Evolutionary conservation across 495 filamentous ascomycete species (phyloP).

Genomic region (Glarea lozoyensis): DNA sequence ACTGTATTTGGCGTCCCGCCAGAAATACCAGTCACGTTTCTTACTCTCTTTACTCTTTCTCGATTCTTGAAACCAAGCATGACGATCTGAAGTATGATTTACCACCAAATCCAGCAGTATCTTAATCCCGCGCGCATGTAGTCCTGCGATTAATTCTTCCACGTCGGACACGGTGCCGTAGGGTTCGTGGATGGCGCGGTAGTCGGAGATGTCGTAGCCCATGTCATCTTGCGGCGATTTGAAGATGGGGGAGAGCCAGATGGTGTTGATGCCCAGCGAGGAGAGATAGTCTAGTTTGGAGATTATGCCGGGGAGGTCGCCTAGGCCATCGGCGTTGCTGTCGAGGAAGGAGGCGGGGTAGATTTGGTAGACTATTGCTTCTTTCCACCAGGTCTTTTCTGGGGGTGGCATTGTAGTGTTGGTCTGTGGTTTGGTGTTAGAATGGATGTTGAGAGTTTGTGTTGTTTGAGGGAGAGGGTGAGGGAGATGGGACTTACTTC

Average conservation of each 20-base stretch:
- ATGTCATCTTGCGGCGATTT: slow-evolving; percentile 50
- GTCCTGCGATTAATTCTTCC: slow-evolving; percentile 42
- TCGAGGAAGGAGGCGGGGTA: slow-evolving; percentile 61
- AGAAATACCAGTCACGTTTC: slow-evolving; percentile 57
- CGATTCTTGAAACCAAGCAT: slow-evolving; percentile 55
- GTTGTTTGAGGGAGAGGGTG: not conserved
- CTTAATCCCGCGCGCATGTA: slow-evolving; percentile 50
- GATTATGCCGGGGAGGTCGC: slow-evolving; percentile 59
- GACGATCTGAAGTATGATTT: slow-evolving; percentile 56
- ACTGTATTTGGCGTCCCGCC: slow-evolving; percentile 44
- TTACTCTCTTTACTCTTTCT: slow-evolving; percentile 37
- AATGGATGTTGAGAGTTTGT: not conserved
- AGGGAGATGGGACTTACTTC: not conserved
- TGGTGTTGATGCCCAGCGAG: slow-evolving; percentile 45
- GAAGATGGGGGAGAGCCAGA: slow-evolving; percentile 54
- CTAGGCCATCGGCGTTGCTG: slow-evolving; percentile 57
- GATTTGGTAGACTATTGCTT: slow-evolving; percentile 55
- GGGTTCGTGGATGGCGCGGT: slow-evolving; percentile 44
- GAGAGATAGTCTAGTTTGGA: slow-evolving; percentile 46
- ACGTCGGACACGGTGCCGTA: slow-evolving; percentile 54
- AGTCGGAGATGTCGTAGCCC: slow-evolving; percentile 53
- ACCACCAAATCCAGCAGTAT: slow-evolving; percentile 58
- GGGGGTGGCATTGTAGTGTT: not conserved
- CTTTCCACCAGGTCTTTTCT: slow-evolving; percentile 29
- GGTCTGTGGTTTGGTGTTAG: not conserved